These are phyloP conservation scores for Penicillium silybi DNA, from an alignment of 495 filamentous ascomycete species.

Conservation along the genomic window DNA sequence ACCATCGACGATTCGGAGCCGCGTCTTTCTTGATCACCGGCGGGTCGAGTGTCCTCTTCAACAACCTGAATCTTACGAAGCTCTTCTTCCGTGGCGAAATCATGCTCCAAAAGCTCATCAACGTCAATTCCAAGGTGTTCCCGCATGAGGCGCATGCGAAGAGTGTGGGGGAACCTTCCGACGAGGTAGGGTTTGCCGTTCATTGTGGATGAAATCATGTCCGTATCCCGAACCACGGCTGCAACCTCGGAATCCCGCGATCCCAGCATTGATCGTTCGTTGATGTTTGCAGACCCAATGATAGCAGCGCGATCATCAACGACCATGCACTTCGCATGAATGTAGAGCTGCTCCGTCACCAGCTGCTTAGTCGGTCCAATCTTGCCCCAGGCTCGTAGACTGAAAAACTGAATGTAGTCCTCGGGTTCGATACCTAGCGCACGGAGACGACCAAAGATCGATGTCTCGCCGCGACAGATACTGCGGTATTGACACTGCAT, in stretches of 20 bases:
- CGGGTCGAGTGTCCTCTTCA: conserved; percentile 27
- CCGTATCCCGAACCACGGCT: conserved; percentile 85
- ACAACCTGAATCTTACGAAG: conserved; percentile 38
- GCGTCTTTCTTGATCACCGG: conserved; percentile 19
- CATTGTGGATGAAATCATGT: conserved; percentile 93
- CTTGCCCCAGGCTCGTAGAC: conserved; percentile 87
- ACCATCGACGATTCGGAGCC: conserved; percentile 35
- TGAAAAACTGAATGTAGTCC: conserved; percentile 95
- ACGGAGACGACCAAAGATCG: conserved; percentile 83
- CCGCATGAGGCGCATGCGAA: conserved; percentile 91
- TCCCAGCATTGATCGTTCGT: conserved; percentile 94
- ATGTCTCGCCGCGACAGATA: conserved; percentile 90
- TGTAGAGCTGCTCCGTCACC: conserved; percentile 96
- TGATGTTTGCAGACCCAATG: conserved; percentile 98
- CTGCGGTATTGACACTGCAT: conserved; percentile 98
- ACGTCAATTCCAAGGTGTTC: conserved; percentile 96
- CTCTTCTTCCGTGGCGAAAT: conserved; percentile 50
- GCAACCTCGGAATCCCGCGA: conserved; percentile 89
- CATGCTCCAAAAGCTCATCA: conserved; percentile 83
- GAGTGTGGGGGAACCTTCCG: conserved; percentile 86
- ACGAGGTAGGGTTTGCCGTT: conserved; percentile 82
- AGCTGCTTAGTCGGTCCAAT: conserved; percentile 78
- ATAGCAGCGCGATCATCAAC: conserved; percentile 92
- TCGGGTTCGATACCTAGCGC: conserved; percentile 87
- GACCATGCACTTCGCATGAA: conserved; percentile 96